Conservation (phyloP, 2,329 filamentous ascomycete species). For the Clathrospora elynae region DNA sequence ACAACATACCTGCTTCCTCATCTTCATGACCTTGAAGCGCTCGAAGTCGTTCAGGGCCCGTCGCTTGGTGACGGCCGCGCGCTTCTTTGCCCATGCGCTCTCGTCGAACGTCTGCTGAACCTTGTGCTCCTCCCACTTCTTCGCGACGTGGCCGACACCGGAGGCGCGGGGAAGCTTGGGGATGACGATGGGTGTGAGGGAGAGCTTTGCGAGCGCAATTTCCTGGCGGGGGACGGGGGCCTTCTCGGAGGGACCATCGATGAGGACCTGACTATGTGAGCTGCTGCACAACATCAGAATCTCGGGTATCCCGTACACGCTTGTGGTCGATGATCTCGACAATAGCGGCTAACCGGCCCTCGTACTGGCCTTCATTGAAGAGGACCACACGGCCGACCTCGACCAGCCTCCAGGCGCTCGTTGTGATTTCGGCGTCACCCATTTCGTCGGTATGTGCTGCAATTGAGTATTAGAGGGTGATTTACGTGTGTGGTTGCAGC, state of each 20-base stretch:
- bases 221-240: constrained; percentile 85
- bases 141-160: constrained; percentile 81
- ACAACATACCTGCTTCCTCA: constrained; percentile 91
- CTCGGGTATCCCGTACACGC: constrained; percentile 75
- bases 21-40: constrained; percentile 98
- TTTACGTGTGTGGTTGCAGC: constrained; percentile 25
- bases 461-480: constrained; percentile 32
- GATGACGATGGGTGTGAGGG: constrained; percentile 89
- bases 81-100: constrained; percentile 94
- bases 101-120: constrained; percentile 93
- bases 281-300: constrained; percentile 25
- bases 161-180: constrained; percentile 82
- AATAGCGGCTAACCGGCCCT: constrained; percentile 87
- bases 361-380: constrained; percentile 80
- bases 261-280: constrained; percentile 72
- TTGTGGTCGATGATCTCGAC: constrained; percentile 99
- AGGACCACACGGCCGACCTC: constrained; percentile 98
- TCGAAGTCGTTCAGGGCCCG: constrained; percentile 96
- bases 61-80: constrained; percentile 82
- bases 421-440: constrained; percentile 56
- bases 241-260: constrained; percentile 88
- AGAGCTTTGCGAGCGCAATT: constrained; percentile 77
- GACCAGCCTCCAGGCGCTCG: constrained; percentile 77
- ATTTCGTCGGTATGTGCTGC: constrained; percentile 51
- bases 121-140: constrained; percentile 86